Evolutionary conservation across 352 stramenopile genomes (phyloP).

Genomic region (Stramenopiles sp.): DNA sequence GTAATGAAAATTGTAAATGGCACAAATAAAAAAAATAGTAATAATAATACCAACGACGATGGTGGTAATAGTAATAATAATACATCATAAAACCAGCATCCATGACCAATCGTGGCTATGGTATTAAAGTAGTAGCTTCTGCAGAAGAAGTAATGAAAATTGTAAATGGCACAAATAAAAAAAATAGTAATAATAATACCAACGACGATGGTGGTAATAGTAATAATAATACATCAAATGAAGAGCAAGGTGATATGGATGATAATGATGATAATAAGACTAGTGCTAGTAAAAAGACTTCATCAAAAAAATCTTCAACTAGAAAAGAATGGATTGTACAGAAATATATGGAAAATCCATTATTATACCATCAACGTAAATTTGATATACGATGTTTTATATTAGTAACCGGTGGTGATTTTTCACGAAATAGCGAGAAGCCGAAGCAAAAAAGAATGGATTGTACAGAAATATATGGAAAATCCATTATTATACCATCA

Average conservation of each 20-base stretch:
- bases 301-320: no score
- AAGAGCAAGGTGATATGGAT: neutral
- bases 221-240: neutral
- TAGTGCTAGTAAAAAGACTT: neutral
- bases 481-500: neutral
- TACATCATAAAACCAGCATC: neutral
- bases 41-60: no score
- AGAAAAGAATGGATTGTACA: conserved; percentile 7
- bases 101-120: neutral
- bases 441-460: neutral
- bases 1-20: conserved; percentile 1
- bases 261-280: neutral
- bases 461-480: conserved; percentile 8
- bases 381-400: conserved; percentile 7
- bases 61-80: no score
- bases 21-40: neutral
- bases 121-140: neutral
- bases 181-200: no score
- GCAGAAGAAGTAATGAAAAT: neutral
- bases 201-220: no score
- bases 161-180: neutral
- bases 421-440: neutral
- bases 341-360: conserved; percentile 8
- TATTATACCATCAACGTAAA: neutral
- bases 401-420: neutral